Evolutionary conservation across 2,329 filamentous ascomycete genomes (phyloP).

Genomic region (Fusarium decemcellulare): DNA sequence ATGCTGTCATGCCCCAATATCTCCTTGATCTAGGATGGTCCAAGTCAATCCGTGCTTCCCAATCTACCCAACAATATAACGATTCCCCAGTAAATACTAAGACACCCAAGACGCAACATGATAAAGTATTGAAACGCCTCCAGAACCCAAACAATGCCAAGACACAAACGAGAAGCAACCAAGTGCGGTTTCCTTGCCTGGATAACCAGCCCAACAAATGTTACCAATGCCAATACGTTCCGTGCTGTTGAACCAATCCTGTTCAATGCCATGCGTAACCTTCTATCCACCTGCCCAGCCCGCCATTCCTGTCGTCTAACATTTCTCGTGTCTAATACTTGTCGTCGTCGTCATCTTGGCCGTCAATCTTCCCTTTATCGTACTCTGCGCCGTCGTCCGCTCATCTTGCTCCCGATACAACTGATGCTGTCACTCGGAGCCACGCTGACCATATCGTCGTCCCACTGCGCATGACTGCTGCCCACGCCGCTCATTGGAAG

Average conservation of each 20-base stretch:
- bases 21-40: constrained; percentile 20
- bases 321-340: constrained; percentile 21
- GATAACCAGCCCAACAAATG: constrained; percentile 15
- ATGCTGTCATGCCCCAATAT: constrained; percentile 18
- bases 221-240: constrained; percentile 11
- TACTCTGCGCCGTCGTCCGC: constrained; percentile 45
- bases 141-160: constrained; percentile 13
- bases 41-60: constrained; percentile 7
- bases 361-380: constrained; percentile 27
- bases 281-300: constrained; percentile 30
- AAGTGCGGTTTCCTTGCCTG: background rate
- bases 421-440: constrained; percentile 75
- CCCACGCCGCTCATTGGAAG: constrained; percentile 59
- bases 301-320: constrained; percentile 29
- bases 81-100: background rate
- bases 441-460: constrained; percentile 67
- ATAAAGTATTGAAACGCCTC: constrained; percentile 29
- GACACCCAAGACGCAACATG: constrained; percentile 8
- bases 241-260: constrained; percentile 16
- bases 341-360: background rate
- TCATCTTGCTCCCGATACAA: constrained; percentile 63
- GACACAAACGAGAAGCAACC: constrained; percentile 13
- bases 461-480: constrained; percentile 58
- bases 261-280: constrained; percentile 4
- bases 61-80: constrained; percentile 14